Base-by-base conservation (phyloP, 306 rosid genomes). In the Lithocarpus polystachyus region DNA sequence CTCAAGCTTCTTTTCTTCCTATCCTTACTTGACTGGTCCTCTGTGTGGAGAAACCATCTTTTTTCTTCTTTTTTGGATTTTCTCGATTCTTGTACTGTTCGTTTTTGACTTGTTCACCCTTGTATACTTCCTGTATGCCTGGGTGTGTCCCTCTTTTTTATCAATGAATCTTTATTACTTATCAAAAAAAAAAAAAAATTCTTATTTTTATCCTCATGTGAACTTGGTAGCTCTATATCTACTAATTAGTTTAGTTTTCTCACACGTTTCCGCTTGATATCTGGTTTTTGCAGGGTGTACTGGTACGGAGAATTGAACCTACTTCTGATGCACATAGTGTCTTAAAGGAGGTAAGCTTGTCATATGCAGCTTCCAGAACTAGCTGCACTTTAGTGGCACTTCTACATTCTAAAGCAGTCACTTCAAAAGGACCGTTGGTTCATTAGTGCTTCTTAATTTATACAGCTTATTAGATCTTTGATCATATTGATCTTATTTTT, bases 231-330 rank as follows among this genome's bases (percentile, higher is more conserved):
- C 81, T 60, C n/a, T 69, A 54, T 29, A 55, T 55, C 78, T 86
- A 51, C 69, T 1, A 13, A 69, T 33, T 48, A 70, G 18, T 43
- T 45, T 65, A 55, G 76, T 56, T 76, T 78, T 54, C 43, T 73
- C 45, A 64, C 70, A 77, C 52, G 20, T 48, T 53, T 60, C 45
- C 80, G 79, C 52, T 51, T 81, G 48, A 68, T 55, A 62, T 71
- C 81, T 83, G 65, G 61, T 33, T 54, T 78, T 33, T 77, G 82
- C 91, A 95, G 99, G 99, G 99, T 71, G 93, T 95, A 60, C 79
- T 95, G 85, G 97, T 95, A 57, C 96, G 98, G 28, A 86, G 93
- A 88, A 91, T 95, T 72, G 98, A 95, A 80, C 99, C 98, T 75
- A 95, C 98, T 75, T 84, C 98, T 51, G 96, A 93, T 87, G 98